These are phyloP conservation scores for Huntiella savannae DNA, from an alignment of 2,329 filamentous ascomycete species.

Conservation along the genomic window DNA sequence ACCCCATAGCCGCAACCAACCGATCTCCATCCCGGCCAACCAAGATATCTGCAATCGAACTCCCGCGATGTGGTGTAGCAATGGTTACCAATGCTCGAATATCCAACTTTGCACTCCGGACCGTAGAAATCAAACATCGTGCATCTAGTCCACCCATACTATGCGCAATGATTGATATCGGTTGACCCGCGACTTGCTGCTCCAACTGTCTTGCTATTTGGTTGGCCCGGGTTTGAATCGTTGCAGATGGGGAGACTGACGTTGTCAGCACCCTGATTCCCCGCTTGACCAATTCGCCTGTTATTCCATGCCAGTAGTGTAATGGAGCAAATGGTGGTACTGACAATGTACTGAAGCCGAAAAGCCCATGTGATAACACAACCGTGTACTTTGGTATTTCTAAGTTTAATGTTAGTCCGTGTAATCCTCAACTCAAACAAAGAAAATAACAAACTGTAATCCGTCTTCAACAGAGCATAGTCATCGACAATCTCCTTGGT, in stretches of 20 bases:
- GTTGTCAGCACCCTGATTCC: slow-evolving; percentile 38
- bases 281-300: slow-evolving; percentile 33
- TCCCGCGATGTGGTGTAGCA: slow-evolving; percentile 36
- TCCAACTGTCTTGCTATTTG: slow-evolving; percentile 37
- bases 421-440: too few relatives aligned
- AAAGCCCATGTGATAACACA: slow-evolving; percentile 44
- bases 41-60: slow-evolving; percentile 34
- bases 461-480: background rate
- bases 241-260: slow-evolving; percentile 40
- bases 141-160: slow-evolving; percentile 48
- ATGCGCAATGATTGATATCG: slow-evolving; percentile 62
- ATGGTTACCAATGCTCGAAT: slow-evolving; percentile 35
- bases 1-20: slow-evolving; percentile 26
- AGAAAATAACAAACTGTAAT: background rate
- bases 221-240: slow-evolving; percentile 40
- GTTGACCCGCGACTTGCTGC: slow-evolving; percentile 20
- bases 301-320: slow-evolving; percentile 47
- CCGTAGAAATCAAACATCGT: slow-evolving; percentile 42
- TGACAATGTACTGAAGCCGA: slow-evolving; percentile 41
- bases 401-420: background rate
- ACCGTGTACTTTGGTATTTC: slow-evolving; percentile 35
- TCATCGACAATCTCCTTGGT: too few relatives aligned
- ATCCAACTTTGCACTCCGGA: slow-evolving; percentile 26
- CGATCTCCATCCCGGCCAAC: slow-evolving; percentile 25
- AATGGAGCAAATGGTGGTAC: slow-evolving; percentile 32